Conservation (phyloP, 148 eudicot species). For the Heliosperma pusillum region DNA sequence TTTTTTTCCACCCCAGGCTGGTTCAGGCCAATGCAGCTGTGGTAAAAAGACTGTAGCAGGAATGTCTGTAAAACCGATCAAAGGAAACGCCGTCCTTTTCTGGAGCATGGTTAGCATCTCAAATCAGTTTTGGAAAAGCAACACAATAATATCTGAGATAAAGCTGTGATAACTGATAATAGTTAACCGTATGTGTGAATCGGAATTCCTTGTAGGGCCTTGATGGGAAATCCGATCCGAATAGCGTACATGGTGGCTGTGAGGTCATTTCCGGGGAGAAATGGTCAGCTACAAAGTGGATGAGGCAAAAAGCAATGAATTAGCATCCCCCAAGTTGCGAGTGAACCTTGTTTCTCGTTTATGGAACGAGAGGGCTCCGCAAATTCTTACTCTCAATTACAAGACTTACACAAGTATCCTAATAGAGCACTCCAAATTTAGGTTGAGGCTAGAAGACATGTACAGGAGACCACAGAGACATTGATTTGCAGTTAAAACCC, state of each 20-base stretch:
- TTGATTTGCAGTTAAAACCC: background rate
- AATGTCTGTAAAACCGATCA: slow-evolving; percentile 71
- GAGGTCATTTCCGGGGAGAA: slow-evolving; percentile 85
- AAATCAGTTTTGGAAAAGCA: background rate
- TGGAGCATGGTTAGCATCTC: slow-evolving; percentile 79
- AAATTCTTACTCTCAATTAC: slow-evolving; percentile 1
- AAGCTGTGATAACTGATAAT: background rate
- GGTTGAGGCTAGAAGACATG: slow-evolving; percentile 18
- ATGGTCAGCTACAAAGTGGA: slow-evolving; percentile 99
- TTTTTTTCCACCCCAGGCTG: slow-evolving; percentile 44
- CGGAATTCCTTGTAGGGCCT: slow-evolving; percentile 55
- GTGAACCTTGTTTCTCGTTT: background rate
- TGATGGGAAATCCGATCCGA: slow-evolving; percentile 82
- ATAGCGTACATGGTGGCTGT: slow-evolving; percentile 91
- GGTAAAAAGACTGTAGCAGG: slow-evolving; percentile 78
- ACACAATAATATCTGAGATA: background rate
- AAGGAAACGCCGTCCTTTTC: slow-evolving; percentile 93
- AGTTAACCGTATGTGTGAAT: background rate
- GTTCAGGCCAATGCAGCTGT: slow-evolving; percentile 78
- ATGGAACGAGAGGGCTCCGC: background rate
- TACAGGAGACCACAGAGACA: slow-evolving; percentile 34
- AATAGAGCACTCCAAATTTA: slow-evolving; percentile 1
- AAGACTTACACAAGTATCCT: slow-evolving; percentile 7
- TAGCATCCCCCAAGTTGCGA: slow-evolving; percentile 20
- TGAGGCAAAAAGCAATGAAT: slow-evolving; percentile 66